Evolutionary conservation across 164 flowering plant species (phyloP).

Genomic region (Buxus sempervirens): DNA sequence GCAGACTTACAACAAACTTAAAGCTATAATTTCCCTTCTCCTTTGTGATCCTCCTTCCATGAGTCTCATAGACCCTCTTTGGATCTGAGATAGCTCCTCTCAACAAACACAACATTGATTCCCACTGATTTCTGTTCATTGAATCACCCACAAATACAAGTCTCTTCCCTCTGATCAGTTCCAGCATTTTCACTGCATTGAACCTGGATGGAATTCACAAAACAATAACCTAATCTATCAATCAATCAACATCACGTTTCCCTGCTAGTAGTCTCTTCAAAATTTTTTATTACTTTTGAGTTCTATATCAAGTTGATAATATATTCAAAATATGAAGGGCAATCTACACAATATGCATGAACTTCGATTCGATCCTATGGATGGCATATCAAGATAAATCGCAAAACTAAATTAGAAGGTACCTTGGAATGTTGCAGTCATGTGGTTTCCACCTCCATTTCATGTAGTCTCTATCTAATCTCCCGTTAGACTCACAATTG

Average conservation of each 20-base stretch:
- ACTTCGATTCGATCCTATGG: neutral
- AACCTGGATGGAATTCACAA: constrained; percentile 44
- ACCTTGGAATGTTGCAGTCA: constrained; percentile 85
- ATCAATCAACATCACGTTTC: too few species aligned
- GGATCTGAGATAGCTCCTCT: constrained; percentile 75
- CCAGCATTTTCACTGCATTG: constrained; percentile 73
- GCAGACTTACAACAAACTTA: constrained; percentile 71
- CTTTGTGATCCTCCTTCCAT: constrained; percentile 72
- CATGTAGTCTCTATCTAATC: constrained; percentile 64
- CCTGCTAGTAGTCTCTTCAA: neutral
- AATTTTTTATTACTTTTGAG: neutral
- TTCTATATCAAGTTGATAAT: neutral
- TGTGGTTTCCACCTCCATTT: constrained; percentile 96
- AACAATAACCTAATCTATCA: too few species aligned
- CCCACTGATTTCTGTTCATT: constrained; percentile 97
- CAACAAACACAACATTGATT: constrained; percentile 91
- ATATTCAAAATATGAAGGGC: neutral
- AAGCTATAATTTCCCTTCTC: constrained; percentile 79
- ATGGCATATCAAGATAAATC: neutral
- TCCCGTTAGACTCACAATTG: constrained; percentile 74
- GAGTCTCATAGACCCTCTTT: constrained; percentile 73
- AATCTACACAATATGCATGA: neutral
- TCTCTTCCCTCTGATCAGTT: constrained; percentile 81
- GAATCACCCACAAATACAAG: constrained; percentile 96
- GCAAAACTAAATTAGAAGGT: constrained; percentile 3